Conservation (phyloP, 768 basidiomycete genomes). For the Mycena floridula region DNA sequence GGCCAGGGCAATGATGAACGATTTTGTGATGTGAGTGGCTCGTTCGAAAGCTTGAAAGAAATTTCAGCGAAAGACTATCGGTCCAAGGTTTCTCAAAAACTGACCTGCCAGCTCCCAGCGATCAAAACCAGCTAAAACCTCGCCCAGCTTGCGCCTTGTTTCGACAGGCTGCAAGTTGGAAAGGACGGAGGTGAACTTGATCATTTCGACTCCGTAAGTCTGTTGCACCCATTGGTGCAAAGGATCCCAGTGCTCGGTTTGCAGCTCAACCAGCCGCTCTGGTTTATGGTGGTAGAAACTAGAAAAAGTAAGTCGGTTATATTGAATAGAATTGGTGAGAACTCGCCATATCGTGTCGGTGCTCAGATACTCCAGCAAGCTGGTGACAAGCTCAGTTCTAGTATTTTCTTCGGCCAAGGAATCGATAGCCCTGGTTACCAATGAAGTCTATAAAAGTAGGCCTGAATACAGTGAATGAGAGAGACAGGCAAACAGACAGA, state of each 20-base stretch:
- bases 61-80: not conserved
- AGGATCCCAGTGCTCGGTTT: slow-evolving; percentile 84
- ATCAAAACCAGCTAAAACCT: slow-evolving; percentile 59
- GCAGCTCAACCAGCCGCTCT: slow-evolving; percentile 66
- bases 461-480: slow-evolving; percentile 23
- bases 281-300: slow-evolving; percentile 86
- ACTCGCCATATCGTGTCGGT: slow-evolving; percentile 89
- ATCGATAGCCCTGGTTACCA: slow-evolving; percentile 89
- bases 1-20: slow-evolving; percentile 82
- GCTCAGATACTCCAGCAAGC: slow-evolving; percentile 80
- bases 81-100: slow-evolving; percentile 19
- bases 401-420: slow-evolving; percentile 51
- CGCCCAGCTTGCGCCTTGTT: slow-evolving; percentile 54
- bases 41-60: slow-evolving; percentile 75
- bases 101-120: slow-evolving; percentile 86
- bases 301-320: not conserved
- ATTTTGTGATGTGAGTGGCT: slow-evolving; percentile 84
- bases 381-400: slow-evolving; percentile 55
- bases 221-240: slow-evolving; percentile 72
- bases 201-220: slow-evolving; percentile 62
- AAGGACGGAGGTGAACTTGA: slow-evolving; percentile 66
- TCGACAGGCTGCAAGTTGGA: slow-evolving; percentile 62
- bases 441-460: too few species aligned
- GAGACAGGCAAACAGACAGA: slow-evolving; percentile 22
- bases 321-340: not conserved